These are phyloP conservation scores for Harrya chromipes DNA, from an alignment of 768 basidiomycete species.

Conservation along the genomic window DNA sequence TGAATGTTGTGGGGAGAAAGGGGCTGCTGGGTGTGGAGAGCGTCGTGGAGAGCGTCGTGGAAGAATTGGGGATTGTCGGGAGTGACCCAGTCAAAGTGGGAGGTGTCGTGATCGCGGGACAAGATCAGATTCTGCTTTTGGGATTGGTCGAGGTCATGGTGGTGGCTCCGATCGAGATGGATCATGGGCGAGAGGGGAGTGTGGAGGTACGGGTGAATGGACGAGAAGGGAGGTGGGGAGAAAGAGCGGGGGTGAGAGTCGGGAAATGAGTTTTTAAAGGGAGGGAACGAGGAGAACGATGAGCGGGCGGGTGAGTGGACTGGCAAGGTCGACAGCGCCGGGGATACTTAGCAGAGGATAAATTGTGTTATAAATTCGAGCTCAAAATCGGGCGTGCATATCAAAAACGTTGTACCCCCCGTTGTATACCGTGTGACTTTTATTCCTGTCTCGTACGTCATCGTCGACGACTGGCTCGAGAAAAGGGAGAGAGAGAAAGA, in stretches of 20 bases:
- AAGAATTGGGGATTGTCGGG: constrained; percentile 24
- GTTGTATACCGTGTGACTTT: constrained; percentile 26
- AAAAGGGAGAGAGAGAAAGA: too few relatives aligned
- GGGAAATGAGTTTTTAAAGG: not conserved
- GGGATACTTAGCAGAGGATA: constrained; percentile 15
- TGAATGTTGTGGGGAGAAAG: constrained; percentile 20
- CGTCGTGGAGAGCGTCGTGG: constrained; percentile 24
- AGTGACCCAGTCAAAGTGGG: constrained; percentile 35
- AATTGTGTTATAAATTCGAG: constrained; percentile 30
- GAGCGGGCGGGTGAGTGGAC: not conserved
- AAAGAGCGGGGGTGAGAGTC: constrained; percentile 1
- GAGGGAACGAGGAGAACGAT: constrained; percentile 4
- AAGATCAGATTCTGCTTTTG: constrained; percentile 44
- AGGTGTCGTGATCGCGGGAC: constrained; percentile 32
- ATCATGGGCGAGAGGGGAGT: constrained; percentile 38
- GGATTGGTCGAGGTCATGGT: constrained; percentile 37
- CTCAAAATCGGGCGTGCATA: constrained; percentile 33
- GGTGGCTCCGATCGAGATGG: constrained; percentile 53
- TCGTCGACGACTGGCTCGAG: too few relatives aligned
- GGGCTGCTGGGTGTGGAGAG: constrained; percentile 15
- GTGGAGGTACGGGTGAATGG: too few relatives aligned
- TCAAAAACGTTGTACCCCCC: constrained; percentile 30
- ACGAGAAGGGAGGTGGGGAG: not conserved
- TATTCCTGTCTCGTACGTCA: constrained; percentile 13
- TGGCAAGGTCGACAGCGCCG: constrained; percentile 1